phyloP scores from a whole-genome alignment of 768 basidiomycete genomes.

The Mycena amicta region DNA sequence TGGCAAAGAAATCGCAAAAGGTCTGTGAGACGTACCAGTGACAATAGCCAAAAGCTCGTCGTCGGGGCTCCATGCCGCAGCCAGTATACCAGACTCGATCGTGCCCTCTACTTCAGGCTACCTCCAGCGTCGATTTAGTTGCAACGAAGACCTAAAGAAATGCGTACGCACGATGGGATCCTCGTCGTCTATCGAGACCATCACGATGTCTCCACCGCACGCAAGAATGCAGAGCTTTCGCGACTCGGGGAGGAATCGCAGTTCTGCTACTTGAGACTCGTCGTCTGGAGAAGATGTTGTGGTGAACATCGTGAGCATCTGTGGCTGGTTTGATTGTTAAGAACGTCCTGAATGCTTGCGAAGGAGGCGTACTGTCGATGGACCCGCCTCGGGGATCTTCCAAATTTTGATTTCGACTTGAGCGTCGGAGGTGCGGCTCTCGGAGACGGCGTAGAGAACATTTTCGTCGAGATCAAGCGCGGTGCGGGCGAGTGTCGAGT shows the following conservation, averaged over 20 bases:
- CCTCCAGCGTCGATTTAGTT: constrained; percentile 24
- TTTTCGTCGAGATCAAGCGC: constrained; percentile 69
- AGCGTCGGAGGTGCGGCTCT: constrained; percentile 45
- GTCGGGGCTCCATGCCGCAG: constrained; percentile 91
- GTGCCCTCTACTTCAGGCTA: constrained; percentile 84
- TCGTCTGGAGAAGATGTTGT: constrained; percentile 33
- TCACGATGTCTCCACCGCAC: constrained; percentile 81
- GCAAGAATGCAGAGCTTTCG: constrained; percentile 66
- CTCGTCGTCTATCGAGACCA: constrained; percentile 57
- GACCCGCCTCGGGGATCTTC: constrained; percentile 38
- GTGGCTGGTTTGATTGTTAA: constrained; percentile 13
- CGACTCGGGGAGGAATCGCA: constrained; percentile 75
- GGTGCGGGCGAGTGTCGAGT: constrained; percentile 45
- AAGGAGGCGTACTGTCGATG: constrained; percentile 16
- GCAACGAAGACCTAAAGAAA: neutral
- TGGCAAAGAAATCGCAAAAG: neutral
- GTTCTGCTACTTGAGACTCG: constrained; percentile 53
- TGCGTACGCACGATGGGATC: constrained; percentile 42
- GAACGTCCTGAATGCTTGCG: neutral
- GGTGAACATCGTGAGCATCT: constrained; percentile 40
- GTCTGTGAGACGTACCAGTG: constrained; percentile 57
- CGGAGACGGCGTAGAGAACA: constrained; percentile 59
- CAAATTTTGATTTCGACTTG: constrained; percentile 63
- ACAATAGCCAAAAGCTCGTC: constrained; percentile 82
- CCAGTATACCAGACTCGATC: constrained; percentile 80